Conservation (phyloP, 2,329 filamentous ascomycete genomes). For the Colletotrichum melonis region DNA sequence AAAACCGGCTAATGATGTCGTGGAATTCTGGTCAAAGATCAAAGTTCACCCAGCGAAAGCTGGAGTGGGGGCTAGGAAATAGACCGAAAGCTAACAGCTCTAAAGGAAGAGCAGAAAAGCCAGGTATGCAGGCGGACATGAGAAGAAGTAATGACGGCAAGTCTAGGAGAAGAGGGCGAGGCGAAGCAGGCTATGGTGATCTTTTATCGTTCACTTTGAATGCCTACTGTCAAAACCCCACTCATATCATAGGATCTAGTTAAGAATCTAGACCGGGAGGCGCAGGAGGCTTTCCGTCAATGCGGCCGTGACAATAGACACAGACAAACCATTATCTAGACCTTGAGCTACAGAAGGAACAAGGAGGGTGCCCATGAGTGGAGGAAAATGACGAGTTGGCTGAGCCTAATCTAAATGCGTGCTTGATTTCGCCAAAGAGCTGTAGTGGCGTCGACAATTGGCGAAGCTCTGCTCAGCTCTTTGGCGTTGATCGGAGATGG, state of each 20-base stretch:
- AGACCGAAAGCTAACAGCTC: background rate
- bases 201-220: slow-evolving; percentile 1
- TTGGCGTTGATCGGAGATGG: slow-evolving; percentile 20
- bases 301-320: slow-evolving; percentile 4
- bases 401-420: slow-evolving; percentile 26
- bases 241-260: background rate
- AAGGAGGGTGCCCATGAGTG: background rate
- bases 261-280: background rate
- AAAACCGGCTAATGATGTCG: background rate
- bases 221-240: background rate
- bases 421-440: background rate
- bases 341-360: background rate
- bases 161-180: background rate
- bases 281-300: background rate
- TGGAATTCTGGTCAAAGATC: background rate
- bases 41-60: background rate
- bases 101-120: background rate
- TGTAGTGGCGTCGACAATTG: background rate
- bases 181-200: slow-evolving; percentile 2
- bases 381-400: slow-evolving; percentile 25
- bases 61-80: background rate
- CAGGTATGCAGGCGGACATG: background rate
- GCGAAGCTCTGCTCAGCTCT: slow-evolving; percentile 1
- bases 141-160: background rate
- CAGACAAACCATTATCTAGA: background rate